phyloP scores from a whole-genome alignment of 495 filamentous ascomycete species.

The Mytilinidion resinicola region DNA sequence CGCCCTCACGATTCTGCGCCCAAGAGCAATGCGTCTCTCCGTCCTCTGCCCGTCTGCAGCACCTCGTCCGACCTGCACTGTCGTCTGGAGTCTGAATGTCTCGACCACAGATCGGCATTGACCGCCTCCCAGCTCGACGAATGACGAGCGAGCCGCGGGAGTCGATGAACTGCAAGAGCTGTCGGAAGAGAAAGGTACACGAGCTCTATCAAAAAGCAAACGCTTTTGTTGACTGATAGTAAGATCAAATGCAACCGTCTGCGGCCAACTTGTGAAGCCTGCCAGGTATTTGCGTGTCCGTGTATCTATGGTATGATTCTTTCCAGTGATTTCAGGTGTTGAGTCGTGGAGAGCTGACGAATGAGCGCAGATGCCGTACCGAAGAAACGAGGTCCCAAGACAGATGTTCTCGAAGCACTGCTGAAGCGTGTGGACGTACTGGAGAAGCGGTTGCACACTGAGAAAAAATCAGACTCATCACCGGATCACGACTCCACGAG shows the following conservation, averaged over 20 bases:
- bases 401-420: conserved; percentile 77
- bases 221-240: conserved; percentile 14
- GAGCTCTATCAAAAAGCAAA: not conserved
- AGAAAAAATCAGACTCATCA: conserved; percentile 26
- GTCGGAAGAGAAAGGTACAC: conserved; percentile 74
- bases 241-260: conserved; percentile 88
- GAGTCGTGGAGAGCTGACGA: not conserved
- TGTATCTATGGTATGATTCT: conserved; percentile 70
- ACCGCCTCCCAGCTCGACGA: conserved; percentile 67
- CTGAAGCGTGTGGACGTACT: conserved; percentile 77
- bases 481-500: conserved; percentile 17
- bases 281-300: conserved; percentile 80
- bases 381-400: conserved; percentile 84
- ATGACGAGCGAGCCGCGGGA: conserved; percentile 71
- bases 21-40: conserved; percentile 20
- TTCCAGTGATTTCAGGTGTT: not conserved
- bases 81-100: conserved; percentile 44
- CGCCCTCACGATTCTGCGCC: not conserved
- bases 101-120: conserved; percentile 77
- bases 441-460: conserved; percentile 62
- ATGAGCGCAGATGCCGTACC: conserved; percentile 64
- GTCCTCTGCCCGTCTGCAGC: conserved; percentile 1
- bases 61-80: conserved; percentile 11
- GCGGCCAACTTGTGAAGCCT: conserved; percentile 78
- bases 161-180: conserved; percentile 92